phyloP scores from a whole-genome alignment of 2,329 filamentous ascomycete species.

The Colletotrichum trifolii region DNA sequence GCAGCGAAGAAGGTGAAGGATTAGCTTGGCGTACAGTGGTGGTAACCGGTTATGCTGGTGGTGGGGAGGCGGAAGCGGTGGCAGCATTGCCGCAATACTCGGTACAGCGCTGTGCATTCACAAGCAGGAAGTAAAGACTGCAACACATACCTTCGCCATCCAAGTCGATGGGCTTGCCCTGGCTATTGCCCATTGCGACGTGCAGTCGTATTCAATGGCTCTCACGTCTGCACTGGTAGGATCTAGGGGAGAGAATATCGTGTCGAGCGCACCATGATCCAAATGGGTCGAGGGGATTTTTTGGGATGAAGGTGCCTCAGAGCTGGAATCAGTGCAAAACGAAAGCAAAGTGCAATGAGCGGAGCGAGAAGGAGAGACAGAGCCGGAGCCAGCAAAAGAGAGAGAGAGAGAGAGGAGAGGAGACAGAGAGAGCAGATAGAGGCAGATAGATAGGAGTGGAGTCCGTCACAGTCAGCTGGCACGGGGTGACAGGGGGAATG shows the following conservation, averaged over 20 bases:
- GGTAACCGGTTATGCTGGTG: neutral
- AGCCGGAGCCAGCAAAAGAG: constrained; percentile 6
- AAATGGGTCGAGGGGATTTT: constrained; percentile 17
- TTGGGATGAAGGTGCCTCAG: constrained; percentile 24
- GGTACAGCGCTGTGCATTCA: constrained; percentile 10
- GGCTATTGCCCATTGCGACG: constrained; percentile 85
- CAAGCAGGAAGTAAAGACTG: constrained; percentile 11
- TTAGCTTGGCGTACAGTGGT: constrained; percentile 27
- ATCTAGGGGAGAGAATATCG: constrained; percentile 28
- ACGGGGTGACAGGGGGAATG: constrained; percentile 34
- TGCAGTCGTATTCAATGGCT: constrained; percentile 36
- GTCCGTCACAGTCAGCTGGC: constrained; percentile 36
- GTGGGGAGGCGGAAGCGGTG: neutral
- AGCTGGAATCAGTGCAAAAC: constrained; percentile 18
- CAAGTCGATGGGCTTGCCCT: constrained; percentile 92
- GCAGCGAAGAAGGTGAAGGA: constrained; percentile 23
- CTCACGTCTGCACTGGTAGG: constrained; percentile 35
- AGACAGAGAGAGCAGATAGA: constrained; percentile 23
- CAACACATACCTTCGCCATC: constrained; percentile 83
- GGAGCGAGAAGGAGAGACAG: constrained; percentile 32
- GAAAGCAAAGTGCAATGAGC: constrained; percentile 28
- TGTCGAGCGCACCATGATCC: constrained; percentile 34
- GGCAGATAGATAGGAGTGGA: constrained; percentile 36
- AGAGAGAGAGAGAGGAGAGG: constrained; percentile 23
- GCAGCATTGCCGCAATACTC: constrained; percentile 2